These are phyloP conservation scores for Penicillium sp. DNA, from an alignment of 2,329 filamentous ascomycete species.

Conservation along the genomic window DNA sequence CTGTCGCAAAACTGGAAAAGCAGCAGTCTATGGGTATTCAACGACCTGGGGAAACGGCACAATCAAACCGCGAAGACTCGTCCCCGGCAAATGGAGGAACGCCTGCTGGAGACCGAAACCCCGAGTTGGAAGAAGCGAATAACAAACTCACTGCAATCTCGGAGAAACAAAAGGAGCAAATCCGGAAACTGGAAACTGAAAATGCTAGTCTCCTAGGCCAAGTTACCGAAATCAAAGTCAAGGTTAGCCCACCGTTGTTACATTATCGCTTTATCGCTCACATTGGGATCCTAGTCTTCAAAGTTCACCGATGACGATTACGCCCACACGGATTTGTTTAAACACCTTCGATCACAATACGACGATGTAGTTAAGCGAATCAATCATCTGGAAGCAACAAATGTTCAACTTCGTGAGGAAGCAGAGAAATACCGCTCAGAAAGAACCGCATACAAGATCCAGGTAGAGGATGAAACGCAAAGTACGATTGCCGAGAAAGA, in stretches of 20 bases:
- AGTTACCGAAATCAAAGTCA: slow-evolving; percentile 68
- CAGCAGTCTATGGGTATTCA: slow-evolving; percentile 72
- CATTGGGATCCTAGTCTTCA: slow-evolving; percentile 51
- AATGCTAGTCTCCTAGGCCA: slow-evolving; percentile 73
- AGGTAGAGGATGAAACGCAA: slow-evolving; percentile 78
- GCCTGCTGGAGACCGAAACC: slow-evolving; percentile 55
- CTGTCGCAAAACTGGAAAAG: slow-evolving; percentile 88
- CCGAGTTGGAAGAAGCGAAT: slow-evolving; percentile 71
- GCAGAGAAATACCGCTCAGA: slow-evolving; percentile 82
- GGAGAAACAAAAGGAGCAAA: slow-evolving; percentile 82
- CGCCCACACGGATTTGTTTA: slow-evolving; percentile 88
- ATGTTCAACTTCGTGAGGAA: slow-evolving; percentile 79
- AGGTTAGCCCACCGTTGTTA: slow-evolving; percentile 36
- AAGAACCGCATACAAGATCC: slow-evolving; percentile 73
- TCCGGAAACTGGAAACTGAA: slow-evolving; percentile 75
- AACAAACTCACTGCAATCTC: slow-evolving; percentile 74
- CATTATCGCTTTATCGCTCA: slow-evolving; percentile 1
- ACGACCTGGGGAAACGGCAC: slow-evolving; percentile 48
- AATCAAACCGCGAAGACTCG: slow-evolving; percentile 51
- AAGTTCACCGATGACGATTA: slow-evolving; percentile 89
- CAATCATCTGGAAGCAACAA: slow-evolving; percentile 86
- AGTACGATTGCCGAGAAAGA: slow-evolving; percentile 73
- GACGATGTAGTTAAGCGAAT: slow-evolving; percentile 90
- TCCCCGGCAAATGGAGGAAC: slow-evolving; percentile 54
- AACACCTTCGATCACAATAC: slow-evolving; percentile 81